phyloP scores from a whole-genome alignment of 345 rosid genomes.

The Hibiscus syriacus region DNA sequence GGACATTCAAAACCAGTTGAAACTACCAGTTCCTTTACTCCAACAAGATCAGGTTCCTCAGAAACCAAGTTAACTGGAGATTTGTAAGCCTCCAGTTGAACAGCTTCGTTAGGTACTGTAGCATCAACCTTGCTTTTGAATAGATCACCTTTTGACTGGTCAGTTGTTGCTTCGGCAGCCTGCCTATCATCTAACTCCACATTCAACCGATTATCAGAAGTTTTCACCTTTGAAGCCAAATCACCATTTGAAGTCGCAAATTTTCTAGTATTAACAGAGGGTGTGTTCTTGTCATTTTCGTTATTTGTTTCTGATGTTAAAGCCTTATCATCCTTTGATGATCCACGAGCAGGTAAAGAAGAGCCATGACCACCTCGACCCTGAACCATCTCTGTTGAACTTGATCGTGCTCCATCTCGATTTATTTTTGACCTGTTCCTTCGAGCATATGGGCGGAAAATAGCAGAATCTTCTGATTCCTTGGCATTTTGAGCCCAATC shows the following conservation, averaged over 20 bases:
- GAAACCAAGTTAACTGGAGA: slow-evolving; percentile 26
- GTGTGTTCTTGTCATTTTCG: slow-evolving; percentile 45
- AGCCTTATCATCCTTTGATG: slow-evolving; percentile 49
- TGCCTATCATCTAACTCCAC: slow-evolving; percentile 38
- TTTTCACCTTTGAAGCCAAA: slow-evolving; percentile 33
- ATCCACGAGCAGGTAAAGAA: slow-evolving; percentile 42
- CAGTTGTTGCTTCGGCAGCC: slow-evolving; percentile 27
- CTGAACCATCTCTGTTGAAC: slow-evolving; percentile 63
- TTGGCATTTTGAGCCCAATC: slow-evolving; percentile 58
- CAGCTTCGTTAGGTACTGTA: slow-evolving; percentile 17
- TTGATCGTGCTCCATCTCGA: slow-evolving; percentile 74
- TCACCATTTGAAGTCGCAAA: slow-evolving; percentile 52
- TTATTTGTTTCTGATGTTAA: slow-evolving; percentile 45
- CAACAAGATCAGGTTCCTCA: slow-evolving; percentile 30
- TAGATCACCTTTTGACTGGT: slow-evolving; percentile 28
- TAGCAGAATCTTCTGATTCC: slow-evolving; percentile 95
- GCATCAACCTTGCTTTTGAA: slow-evolving; percentile 33
- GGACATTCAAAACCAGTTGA: slow-evolving; percentile 31
- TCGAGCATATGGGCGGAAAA: slow-evolving; percentile 93
- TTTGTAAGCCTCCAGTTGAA: slow-evolving; percentile 25
- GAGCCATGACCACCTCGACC: slow-evolving; percentile 68
- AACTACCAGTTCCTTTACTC: slow-evolving; percentile 33
- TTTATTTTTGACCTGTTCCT: slow-evolving; percentile 83
- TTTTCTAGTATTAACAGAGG: slow-evolving; percentile 38
- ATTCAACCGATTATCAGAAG: slow-evolving; percentile 34